phyloP scores from a whole-genome alignment of 169 alveolate species.

The Gregarina niphandrodes region DNA sequence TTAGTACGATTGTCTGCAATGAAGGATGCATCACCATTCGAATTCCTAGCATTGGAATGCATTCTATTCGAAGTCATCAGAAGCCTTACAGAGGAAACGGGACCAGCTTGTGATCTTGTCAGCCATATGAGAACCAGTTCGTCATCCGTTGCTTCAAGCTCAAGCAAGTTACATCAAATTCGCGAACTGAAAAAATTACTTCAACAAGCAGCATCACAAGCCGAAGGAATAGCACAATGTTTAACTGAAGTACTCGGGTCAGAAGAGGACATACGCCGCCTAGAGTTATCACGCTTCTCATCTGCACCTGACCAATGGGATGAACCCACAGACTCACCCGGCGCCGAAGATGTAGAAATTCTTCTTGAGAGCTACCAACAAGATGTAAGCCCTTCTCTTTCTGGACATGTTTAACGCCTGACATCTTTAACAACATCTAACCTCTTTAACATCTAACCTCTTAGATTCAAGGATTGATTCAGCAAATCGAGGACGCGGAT shows the following conservation, averaged over 20 bases:
- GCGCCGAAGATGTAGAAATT: constrained; percentile 35
- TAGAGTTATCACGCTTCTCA: constrained; percentile 35
- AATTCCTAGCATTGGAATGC: constrained; percentile 26
- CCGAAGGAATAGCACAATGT: constrained; percentile 27
- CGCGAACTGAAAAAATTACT: too few species aligned
- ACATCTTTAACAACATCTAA: too few species aligned
- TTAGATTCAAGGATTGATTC: constrained; percentile 24
- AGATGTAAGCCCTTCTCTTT: too few species aligned
- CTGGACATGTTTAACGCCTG: too few species aligned
- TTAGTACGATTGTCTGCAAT: constrained; percentile 18
- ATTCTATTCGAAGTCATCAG: constrained; percentile 29
- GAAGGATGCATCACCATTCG: constrained; percentile 24
- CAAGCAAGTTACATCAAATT: too few species aligned
- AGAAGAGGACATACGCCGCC: constrained; percentile 32
- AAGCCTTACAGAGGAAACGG: constrained; percentile 23
- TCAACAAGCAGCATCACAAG: constrained; percentile 23
- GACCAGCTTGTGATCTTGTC: too few species aligned
- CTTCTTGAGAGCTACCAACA: constrained; percentile 38
- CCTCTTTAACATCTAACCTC: background rate
- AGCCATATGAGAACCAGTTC: too few species aligned
- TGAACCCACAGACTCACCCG: constrained; percentile 22
- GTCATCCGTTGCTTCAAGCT: too few species aligned
- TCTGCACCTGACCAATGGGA: constrained; percentile 32
- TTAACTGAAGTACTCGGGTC: constrained; percentile 25
- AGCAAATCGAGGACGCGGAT: constrained; percentile 26